Evolutionary conservation across 2,329 filamentous ascomycete genomes (phyloP).

Genomic region (Xylariales sp.): DNA sequence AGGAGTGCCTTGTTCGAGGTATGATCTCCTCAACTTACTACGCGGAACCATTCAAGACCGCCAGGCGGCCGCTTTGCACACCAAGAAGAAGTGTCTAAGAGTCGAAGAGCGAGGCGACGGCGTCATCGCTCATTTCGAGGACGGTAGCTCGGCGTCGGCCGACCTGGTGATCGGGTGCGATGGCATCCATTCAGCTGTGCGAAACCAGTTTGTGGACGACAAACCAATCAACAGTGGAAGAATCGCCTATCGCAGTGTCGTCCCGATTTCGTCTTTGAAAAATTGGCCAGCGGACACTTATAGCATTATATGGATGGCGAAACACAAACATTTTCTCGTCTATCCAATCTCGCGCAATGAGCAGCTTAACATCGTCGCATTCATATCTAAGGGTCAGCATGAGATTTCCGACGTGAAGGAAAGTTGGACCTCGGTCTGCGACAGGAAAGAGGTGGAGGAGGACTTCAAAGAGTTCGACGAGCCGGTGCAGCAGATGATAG

Average conservation of each 20-base stretch:
- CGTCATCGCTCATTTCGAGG: slow-evolving; percentile 20
- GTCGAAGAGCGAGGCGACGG: slow-evolving; percentile 11
- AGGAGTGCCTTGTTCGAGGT: slow-evolving; percentile 16
- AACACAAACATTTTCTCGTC: slow-evolving; percentile 30
- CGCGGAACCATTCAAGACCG: slow-evolving; percentile 15
- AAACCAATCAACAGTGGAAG: slow-evolving; percentile 18
- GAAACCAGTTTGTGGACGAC: slow-evolving; percentile 16
- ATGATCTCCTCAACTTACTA: slow-evolving; percentile 23
- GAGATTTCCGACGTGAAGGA: slow-evolving; percentile 27
- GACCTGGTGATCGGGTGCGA: slow-evolving; percentile 28
- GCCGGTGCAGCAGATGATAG: slow-evolving; percentile 1
- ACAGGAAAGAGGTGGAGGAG: slow-evolving; percentile 12
- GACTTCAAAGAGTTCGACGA: slow-evolving; percentile 3
- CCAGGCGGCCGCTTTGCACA: slow-evolving; percentile 21
- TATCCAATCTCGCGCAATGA: slow-evolving; percentile 31
- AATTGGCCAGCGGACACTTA: slow-evolving; percentile 21
- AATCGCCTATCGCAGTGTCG: slow-evolving; percentile 20
- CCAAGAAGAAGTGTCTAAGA: slow-evolving; percentile 18
- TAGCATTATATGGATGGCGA: slow-evolving; percentile 26
- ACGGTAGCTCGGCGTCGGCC: slow-evolving; percentile 17
- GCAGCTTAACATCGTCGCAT: slow-evolving; percentile 32
- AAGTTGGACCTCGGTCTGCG: slow-evolving; percentile 28
- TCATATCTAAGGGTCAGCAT: slow-evolving; percentile 26
- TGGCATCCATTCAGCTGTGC: slow-evolving; percentile 27
- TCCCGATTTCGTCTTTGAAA: slow-evolving; percentile 14